These are phyloP conservation scores for Crithidia acanthocephali DNA, from an alignment of 208 protist genomes.

Conservation along the genomic window DNA sequence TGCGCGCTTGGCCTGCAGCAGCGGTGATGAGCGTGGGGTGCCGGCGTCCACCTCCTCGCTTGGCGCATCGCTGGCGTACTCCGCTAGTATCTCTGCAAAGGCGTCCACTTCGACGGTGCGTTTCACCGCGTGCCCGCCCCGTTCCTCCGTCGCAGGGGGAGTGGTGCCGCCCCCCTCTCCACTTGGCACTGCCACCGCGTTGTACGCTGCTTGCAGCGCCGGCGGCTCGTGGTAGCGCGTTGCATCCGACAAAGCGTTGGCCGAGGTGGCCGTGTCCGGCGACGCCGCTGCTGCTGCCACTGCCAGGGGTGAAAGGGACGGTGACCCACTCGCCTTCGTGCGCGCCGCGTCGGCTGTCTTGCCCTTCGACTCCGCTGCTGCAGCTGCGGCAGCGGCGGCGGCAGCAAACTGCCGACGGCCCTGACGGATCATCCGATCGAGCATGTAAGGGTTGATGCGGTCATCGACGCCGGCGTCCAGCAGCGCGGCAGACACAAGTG, in stretches of 20 bases:
- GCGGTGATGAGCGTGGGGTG: not conserved
- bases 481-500: conserved; percentile 28
- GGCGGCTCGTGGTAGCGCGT: conserved; percentile 31
- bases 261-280: not conserved
- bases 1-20: not conserved
- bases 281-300: not conserved
- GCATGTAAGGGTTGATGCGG: conserved; percentile 24
- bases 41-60: not conserved
- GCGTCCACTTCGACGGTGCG: not conserved
- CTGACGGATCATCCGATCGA: conserved; percentile 28
- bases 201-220: conserved; percentile 22
- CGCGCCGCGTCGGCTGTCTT: not conserved
- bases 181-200: no score
- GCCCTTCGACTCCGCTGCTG: not conserved
- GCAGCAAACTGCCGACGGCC: conserved; percentile 8
- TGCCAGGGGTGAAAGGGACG: no score
- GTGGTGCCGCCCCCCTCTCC: no score
- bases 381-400: not conserved
- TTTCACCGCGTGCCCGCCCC: not conserved
- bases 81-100: conserved; percentile 13
- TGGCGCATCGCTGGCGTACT: conserved; percentile 17
- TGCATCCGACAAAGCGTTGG: not conserved
- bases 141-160: not conserved
- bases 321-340: not conserved
- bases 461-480: conserved; percentile 31